These are phyloP conservation scores for Echium plantagineum DNA, from an alignment of 257 asterid genomes.

Conservation along the genomic window DNA sequence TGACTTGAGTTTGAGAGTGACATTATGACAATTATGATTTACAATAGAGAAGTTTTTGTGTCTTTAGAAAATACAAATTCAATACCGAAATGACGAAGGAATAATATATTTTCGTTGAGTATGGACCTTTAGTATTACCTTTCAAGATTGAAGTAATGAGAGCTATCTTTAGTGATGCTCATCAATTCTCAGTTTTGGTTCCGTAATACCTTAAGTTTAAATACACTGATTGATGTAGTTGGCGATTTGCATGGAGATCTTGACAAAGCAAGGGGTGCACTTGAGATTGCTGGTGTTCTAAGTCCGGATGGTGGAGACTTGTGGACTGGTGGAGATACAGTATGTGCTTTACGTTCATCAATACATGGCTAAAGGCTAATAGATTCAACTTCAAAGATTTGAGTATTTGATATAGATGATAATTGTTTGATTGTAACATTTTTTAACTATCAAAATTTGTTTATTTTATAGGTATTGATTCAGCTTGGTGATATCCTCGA, in stretches of 20 bases:
- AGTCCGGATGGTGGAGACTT: constrained; percentile 65
- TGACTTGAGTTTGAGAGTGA: too few relatives aligned
- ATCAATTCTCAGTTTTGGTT: background rate
- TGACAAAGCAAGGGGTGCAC: constrained; percentile 77
- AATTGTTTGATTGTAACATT: background rate
- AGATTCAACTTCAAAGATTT: background rate
- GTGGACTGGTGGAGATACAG: constrained; percentile 93
- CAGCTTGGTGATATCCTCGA: constrained; percentile 97
- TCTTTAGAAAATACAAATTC: too few relatives aligned
- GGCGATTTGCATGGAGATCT: constrained; percentile 99
- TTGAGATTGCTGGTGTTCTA: constrained; percentile 79
- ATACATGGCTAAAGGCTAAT: background rate
- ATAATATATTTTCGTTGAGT: too few relatives aligned
- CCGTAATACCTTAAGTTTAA: background rate
- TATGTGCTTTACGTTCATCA: constrained; percentile 18
- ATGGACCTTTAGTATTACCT: too few relatives aligned
- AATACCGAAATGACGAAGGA: too few relatives aligned
- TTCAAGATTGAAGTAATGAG: background rate
- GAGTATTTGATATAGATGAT: background rate
- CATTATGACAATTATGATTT: too few relatives aligned
- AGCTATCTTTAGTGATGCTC: background rate
- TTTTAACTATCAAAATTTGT: constrained; percentile 1
- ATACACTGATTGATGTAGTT: constrained; percentile 26
- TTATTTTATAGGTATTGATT: constrained; percentile 47
- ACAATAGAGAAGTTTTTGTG: too few relatives aligned